These are phyloP conservation scores for Schoenoplectus tabernaemontani DNA, from an alignment of 202 grass and related monocot species.

Conservation along the genomic window DNA sequence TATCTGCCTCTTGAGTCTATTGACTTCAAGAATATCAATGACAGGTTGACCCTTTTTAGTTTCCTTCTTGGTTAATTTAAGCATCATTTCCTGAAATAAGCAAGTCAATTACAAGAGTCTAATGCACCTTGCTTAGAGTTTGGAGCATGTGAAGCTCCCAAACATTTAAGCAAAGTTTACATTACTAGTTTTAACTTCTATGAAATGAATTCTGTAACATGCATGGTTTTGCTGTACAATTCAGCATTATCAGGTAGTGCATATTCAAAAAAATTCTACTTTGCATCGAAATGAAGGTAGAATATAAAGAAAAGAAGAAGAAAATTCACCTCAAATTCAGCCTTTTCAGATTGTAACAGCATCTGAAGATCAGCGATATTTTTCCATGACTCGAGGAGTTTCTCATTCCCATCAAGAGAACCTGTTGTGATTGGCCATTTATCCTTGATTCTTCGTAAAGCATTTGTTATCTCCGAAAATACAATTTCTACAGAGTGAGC, in stretches of 20 bases:
- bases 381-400: slow-evolving; percentile 69
- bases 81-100: slow-evolving; percentile 58
- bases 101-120: slow-evolving; percentile 29
- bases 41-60: slow-evolving; percentile 43
- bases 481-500: slow-evolving; percentile 50
- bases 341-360: slow-evolving; percentile 58
- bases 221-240: neutral
- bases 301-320: slow-evolving; percentile 30
- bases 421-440: slow-evolving; percentile 37
- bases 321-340: slow-evolving; percentile 60
- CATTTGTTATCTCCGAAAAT: slow-evolving; percentile 72
- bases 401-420: slow-evolving; percentile 66
- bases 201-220: neutral
- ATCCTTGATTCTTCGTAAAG: slow-evolving; percentile 57
- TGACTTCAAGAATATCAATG: slow-evolving; percentile 94
- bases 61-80: slow-evolving; percentile 58
- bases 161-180: neutral
- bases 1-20: slow-evolving; percentile 67
- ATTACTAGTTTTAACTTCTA: neutral
- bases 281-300: slow-evolving; percentile 6
- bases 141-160: neutral
- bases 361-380: slow-evolving; percentile 68
- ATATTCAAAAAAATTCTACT: neutral
- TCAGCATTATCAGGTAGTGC: neutral
- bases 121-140: neutral